phyloP scores from a whole-genome alignment of 108 stramenopile genomes.

The Epithemia pelagica region DNA sequence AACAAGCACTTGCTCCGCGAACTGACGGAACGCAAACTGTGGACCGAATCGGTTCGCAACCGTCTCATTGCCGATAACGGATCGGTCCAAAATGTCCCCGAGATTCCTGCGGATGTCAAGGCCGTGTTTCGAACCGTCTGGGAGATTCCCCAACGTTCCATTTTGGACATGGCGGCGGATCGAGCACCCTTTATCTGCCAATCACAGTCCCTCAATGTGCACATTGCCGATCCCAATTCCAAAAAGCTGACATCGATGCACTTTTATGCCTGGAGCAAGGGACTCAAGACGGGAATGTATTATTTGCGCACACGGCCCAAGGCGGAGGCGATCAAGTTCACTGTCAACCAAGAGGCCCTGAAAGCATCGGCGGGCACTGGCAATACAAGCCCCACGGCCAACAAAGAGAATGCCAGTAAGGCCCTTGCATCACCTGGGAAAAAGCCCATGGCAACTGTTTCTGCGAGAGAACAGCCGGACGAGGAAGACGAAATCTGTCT shows the following conservation, averaged over 20 bases:
- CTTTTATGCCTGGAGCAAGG: constrained; percentile 98
- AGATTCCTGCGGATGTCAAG: constrained; percentile 88
- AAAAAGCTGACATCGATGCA: constrained; percentile 94
- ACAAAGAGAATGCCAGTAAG: constrained; percentile 20
- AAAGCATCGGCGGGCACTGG: constrained; percentile 28
- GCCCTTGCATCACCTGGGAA: constrained; percentile 23
- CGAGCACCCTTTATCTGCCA: constrained; percentile 99
- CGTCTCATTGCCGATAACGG: constrained; percentile 97
- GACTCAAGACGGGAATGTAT: constrained; percentile 99
- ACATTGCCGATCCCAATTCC: constrained; percentile 95
- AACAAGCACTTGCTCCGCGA: constrained; percentile 98
- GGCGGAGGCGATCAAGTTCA: constrained; percentile 99
- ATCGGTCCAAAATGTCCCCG: constrained; percentile 87
- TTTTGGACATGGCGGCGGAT: constrained; percentile 99
- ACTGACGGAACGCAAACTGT: constrained; percentile 88
- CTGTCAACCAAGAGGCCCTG: constrained; percentile 90
- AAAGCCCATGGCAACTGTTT: constrained; percentile 22
- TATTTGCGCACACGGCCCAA: constrained; percentile 98
- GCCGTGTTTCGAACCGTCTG: constrained; percentile 99
- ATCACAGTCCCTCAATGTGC: constrained; percentile 97
- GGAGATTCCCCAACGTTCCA: constrained; percentile 92
- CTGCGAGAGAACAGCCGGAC: constrained; percentile 34
- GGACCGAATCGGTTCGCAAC: constrained; percentile 95
- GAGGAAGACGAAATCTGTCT: constrained; percentile 85
- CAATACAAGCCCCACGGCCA: not conserved